Evolutionary conservation across 2,329 filamentous ascomycete genomes (phyloP), one percentile per base, ranked within the genome.

Genomic region (Exophiala lecanii-corni): DNA sequence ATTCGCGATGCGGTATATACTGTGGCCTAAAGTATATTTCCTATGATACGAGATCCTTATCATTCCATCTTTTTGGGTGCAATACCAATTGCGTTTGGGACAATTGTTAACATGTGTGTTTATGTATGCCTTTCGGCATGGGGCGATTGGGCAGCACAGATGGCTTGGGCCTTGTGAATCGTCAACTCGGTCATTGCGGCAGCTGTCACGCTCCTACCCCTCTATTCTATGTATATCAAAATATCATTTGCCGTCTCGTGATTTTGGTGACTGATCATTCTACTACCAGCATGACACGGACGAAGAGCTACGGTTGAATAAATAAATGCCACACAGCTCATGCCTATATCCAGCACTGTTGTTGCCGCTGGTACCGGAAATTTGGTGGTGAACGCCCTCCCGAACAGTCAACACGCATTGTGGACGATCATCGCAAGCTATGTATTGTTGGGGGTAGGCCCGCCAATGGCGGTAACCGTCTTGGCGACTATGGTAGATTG

Each of bases 21-120:
- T 47, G 76, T 3, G 33, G 17, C 41, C 58, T 81, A 2, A 72
- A 82, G 3, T 85, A 84, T 54, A 63, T 65, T 0, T 86, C 80
- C 72, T 9, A 83, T 86, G 79, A 71, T 85, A 20, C 64, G 68
- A 2, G 77, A 86, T 57, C 81, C 79, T 0, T 73, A 72, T 2
- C 79, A 86, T 56, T 80, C 76, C 1, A 68, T 86, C 39, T 86
- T 86, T 51, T 62, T 86, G 3, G 82, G 77, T 0, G 80, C 78
- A 0, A 73, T 84, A 30, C 81, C 81, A 0, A 84, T 28, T 28
- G 25, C n/a, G n/a, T n/a, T 28, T 28, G 9, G 25, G 25, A 28
- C 25, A 28, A 28, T 28, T 28, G 25, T 28, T 28, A 28, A 28
- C 25, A 28, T 28, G 25, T 28, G 25, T 28, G 25, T 28, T 28